These are phyloP conservation scores for Pseudocercospora macadamiae DNA, from an alignment of 2,329 filamentous ascomycete species.

Conservation along the genomic window DNA sequence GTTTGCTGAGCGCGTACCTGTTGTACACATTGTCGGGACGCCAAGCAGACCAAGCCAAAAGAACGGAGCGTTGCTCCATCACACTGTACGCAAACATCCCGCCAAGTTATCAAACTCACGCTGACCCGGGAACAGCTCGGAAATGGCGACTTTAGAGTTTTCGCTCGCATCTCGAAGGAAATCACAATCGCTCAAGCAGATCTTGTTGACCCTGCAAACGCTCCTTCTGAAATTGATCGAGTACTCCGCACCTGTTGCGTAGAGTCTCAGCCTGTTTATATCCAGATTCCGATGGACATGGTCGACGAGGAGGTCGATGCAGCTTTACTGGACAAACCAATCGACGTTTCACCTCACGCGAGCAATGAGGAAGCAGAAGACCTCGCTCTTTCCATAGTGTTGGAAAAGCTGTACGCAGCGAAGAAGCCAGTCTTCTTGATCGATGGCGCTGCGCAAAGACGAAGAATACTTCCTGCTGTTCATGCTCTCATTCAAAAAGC, in stretches of 20 bases:
- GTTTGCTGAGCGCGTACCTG: constrained; percentile 48
- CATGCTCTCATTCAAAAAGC: constrained; percentile 73
- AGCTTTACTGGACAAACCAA: constrained; percentile 67
- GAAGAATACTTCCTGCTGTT: constrained; percentile 43
- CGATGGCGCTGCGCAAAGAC: constrained; percentile 58
- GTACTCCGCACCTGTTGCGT: constrained; percentile 75
- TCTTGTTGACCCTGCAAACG: constrained; percentile 69
- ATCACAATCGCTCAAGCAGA: constrained; percentile 74
- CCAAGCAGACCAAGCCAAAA: constrained; percentile 38
- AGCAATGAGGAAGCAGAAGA: constrained; percentile 75
- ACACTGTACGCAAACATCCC: constrained; percentile 37
- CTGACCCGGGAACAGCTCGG: constrained; percentile 30
- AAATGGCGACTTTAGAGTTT: constrained; percentile 76
- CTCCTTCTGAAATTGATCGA: constrained; percentile 75
- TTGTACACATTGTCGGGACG: constrained; percentile 48
- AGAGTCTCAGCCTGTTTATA: constrained; percentile 77
- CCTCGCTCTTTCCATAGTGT: constrained; percentile 78
- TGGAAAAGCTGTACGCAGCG: constrained; percentile 72
- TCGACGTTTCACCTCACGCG: constrained; percentile 65
- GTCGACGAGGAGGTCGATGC: constrained; percentile 76
- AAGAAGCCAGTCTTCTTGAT: constrained; percentile 78
- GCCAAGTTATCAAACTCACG: background rate
- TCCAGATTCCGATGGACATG: constrained; percentile 82
- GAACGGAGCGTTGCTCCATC: constrained; percentile 49
- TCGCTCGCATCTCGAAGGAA: constrained; percentile 73